phyloP scores from a whole-genome alignment of 2,329 filamentous ascomycete species.

The Dactylellina leptospora region DNA sequence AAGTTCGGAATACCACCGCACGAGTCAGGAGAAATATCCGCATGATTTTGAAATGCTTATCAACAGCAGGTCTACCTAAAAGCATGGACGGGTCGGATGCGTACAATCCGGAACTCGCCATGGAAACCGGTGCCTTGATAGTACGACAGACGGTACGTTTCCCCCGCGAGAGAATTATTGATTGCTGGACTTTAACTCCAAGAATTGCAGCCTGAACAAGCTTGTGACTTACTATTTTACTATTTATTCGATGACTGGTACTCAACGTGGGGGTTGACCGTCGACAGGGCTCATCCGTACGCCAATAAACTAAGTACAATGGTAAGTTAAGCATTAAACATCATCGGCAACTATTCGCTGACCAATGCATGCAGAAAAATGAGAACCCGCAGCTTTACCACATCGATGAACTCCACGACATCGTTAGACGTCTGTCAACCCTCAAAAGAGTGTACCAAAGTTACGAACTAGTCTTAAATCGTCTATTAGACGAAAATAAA shows the following conservation, averaged over 20 bases:
- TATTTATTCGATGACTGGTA: constrained; percentile 75
- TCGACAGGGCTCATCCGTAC: constrained; percentile 67
- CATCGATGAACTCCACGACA: constrained; percentile 66
- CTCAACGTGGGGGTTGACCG: constrained; percentile 70
- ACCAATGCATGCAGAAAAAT: constrained; percentile 15
- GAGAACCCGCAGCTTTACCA: constrained; percentile 61
- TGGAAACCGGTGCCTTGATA: constrained; percentile 58
- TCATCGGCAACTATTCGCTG: constrained; percentile 1
- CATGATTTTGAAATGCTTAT: constrained; percentile 56
- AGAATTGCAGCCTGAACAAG: constrained; percentile 60
- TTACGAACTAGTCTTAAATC: constrained; percentile 70
- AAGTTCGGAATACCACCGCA: constrained; percentile 31
- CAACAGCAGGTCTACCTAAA: constrained; percentile 57
- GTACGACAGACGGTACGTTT: constrained; percentile 58
- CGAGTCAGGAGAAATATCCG: constrained; percentile 57
- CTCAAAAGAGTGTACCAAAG: constrained; percentile 71
- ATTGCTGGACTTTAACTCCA: background rate
- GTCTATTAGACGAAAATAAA: constrained; percentile 66
- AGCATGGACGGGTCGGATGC: constrained; percentile 64
- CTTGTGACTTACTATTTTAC: constrained; percentile 70
- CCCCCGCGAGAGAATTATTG: too few relatives aligned
- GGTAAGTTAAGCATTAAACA: background rate
- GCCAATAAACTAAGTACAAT: constrained; percentile 63
- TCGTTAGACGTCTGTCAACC: constrained; percentile 70
- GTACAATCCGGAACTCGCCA: constrained; percentile 58